These are phyloP conservation scores for Rhynchosporium secalis DNA, from an alignment of 2,329 filamentous ascomycete species.

Conservation along the genomic window DNA sequence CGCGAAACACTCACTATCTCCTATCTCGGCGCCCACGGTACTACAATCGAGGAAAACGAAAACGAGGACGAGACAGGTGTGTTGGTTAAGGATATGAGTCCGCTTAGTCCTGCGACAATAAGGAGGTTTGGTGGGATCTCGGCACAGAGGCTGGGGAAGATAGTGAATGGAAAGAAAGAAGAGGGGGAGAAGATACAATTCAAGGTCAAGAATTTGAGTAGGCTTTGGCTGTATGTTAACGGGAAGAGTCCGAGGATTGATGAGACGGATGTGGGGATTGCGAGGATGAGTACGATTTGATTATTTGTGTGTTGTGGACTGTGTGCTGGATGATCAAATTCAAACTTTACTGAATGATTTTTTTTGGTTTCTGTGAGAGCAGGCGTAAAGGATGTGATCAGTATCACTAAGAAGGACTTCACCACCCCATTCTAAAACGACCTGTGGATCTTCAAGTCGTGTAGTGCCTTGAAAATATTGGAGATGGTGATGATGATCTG, in stretches of 20 bases:
- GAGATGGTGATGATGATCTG: neutral
- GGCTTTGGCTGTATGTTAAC: slow-evolving; percentile 64
- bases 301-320: no score
- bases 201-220: slow-evolving; percentile 60
- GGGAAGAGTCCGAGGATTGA: slow-evolving; percentile 49
- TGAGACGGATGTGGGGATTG: slow-evolving; percentile 28
- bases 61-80: slow-evolving; percentile 17
- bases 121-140: slow-evolving; percentile 11
- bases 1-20: slow-evolving; percentile 51
- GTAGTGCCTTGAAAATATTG: neutral
- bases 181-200: slow-evolving; percentile 36
- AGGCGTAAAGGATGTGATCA: no score
- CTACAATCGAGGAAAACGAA: slow-evolving; percentile 21
- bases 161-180: slow-evolving; percentile 10
- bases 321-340: no score
- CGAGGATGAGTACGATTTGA: slow-evolving; percentile 30
- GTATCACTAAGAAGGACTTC: no score
- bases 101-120: slow-evolving; percentile 21
- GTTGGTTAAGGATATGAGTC: slow-evolving; percentile 32
- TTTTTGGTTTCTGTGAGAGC: no score
- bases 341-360: no score
- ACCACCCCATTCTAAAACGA: no score
- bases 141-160: slow-evolving; percentile 3
- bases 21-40: slow-evolving; percentile 17
- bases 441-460: neutral